A percentile compares a stretch with the other conserved stretches of the same genome.
Evolutionary conservation across 306 rosid species (phyloP).

Genomic region (Casuarina glauca): DNA sequence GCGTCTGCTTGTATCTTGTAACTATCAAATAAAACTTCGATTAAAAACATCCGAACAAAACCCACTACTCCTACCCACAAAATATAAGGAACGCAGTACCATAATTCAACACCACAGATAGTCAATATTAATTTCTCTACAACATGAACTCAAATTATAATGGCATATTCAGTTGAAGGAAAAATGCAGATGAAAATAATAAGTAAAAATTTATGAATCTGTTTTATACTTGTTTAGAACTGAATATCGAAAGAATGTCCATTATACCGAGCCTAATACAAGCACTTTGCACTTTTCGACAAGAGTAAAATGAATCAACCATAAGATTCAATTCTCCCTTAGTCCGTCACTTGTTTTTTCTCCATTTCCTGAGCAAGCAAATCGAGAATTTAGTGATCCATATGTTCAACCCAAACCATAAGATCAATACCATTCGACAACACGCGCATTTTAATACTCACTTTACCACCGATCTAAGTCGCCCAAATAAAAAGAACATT

Average conservation of each 20-base stretch:
- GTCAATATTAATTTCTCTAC: background rate
- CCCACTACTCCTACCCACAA: background rate
- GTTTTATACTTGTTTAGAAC: background rate
- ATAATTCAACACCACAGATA: background rate
- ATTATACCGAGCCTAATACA: background rate
- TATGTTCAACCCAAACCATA: background rate
- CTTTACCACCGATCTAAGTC: background rate
- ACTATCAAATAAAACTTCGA: background rate
- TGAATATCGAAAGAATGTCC: background rate
- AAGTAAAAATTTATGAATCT: background rate
- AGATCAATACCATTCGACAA: constrained; percentile 1
- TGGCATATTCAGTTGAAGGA: background rate
- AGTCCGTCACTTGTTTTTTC: background rate
- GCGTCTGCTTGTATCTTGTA: background rate
- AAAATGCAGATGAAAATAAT: background rate
- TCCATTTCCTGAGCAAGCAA: background rate
- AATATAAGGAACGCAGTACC: background rate
- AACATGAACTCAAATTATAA: background rate
- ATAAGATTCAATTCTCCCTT: background rate
- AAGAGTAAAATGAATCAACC: background rate
- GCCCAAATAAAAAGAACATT: background rate
- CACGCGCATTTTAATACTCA: background rate
- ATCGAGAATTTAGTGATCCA: background rate
- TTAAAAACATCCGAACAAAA: background rate
- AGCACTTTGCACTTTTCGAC: background rate